Conservation (phyloP, 805 yeast species). For the Suhomyces sp. region DNA sequence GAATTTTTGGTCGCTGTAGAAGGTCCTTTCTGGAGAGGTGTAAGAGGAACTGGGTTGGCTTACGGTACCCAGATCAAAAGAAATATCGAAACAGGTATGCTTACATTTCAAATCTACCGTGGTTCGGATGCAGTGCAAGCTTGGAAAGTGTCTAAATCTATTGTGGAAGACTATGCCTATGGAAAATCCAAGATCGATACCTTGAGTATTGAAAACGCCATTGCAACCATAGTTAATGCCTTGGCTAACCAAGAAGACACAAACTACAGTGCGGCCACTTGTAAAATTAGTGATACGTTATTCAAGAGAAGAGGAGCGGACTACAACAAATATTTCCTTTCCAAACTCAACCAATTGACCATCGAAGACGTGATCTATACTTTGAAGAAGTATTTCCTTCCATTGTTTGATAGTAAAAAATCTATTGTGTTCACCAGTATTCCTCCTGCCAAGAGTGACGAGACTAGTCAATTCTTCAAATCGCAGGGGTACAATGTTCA, state of each 20-base stretch:
- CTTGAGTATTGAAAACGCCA: slow-evolving; percentile 64
- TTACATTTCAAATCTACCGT: slow-evolving; percentile 68
- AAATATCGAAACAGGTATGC: slow-evolving; percentile 61
- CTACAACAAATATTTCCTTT: slow-evolving; percentile 53
- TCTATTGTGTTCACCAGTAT: slow-evolving; percentile 69
- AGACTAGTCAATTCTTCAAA: slow-evolving; percentile 45
- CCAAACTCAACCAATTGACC: slow-evolving; percentile 50
- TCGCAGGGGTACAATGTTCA: slow-evolving; percentile 57
- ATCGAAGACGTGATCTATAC: slow-evolving; percentile 48
- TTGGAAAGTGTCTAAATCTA: slow-evolving; percentile 57
- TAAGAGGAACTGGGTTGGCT: slow-evolving; percentile 91
- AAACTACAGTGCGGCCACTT: slow-evolving; percentile 58
- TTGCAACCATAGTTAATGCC: slow-evolving; percentile 69
- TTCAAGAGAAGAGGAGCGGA: slow-evolving; percentile 70
- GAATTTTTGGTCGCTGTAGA: slow-evolving; percentile 83
- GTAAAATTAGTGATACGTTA: slow-evolving; percentile 63
- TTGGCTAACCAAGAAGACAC: slow-evolving; percentile 70
- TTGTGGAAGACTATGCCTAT: slow-evolving; percentile 56
- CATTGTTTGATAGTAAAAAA: slow-evolving; percentile 54
- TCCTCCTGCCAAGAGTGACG: slow-evolving; percentile 60
- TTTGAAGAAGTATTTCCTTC: slow-evolving; percentile 58
- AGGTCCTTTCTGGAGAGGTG: slow-evolving; percentile 96
- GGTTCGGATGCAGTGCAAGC: slow-evolving; percentile 79
- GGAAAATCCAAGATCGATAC: slow-evolving; percentile 57
- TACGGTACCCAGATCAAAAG: slow-evolving; percentile 74